A percentile compares a stretch with the other conserved stretches of the same genome.
Evolutionary conservation across 306 rosid genomes (phyloP).

Genomic region (Canavalia ensiformis): DNA sequence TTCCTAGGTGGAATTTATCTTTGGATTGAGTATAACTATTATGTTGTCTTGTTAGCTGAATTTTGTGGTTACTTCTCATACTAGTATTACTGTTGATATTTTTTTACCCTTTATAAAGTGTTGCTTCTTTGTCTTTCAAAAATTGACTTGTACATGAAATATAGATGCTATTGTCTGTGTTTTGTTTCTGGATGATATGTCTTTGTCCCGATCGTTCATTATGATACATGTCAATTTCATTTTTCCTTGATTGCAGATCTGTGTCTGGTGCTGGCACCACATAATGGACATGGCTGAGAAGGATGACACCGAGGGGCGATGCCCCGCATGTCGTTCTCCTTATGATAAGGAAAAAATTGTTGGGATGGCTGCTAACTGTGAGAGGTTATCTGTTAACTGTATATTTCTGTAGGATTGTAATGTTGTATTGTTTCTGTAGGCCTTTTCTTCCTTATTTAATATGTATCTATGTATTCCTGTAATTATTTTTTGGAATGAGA

Average conservation of each 20-base stretch:
- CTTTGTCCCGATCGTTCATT: conserved; percentile 31
- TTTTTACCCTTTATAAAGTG: background rate
- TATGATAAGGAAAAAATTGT: conserved; percentile 98
- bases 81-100: background rate
- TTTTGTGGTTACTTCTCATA: conserved; percentile 13
- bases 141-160: conserved; percentile 27
- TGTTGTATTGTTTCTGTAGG: background rate
- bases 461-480: background rate
- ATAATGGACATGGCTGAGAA: conserved; percentile 97
- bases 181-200: conserved; percentile 4
- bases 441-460: background rate
- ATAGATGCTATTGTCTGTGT: conserved; percentile 27
- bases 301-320: conserved; percentile 95
- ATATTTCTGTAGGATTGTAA: conserved; percentile 33
- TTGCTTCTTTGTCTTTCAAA: background rate
- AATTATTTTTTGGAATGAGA: background rate
- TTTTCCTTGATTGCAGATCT: conserved; percentile 66
- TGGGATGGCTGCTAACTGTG: conserved; percentile 91
- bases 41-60: background rate
- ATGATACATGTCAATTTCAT: conserved; percentile 38
- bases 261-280: conserved; percentile 99
- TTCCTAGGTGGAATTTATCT: background rate
- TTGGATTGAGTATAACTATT: background rate
- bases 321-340: conserved; percentile 94
- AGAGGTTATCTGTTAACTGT: conserved; percentile 59